phyloP scores from a whole-genome alignment of 371 early-diverging fungal species.

The Mycotypha africana region DNA sequence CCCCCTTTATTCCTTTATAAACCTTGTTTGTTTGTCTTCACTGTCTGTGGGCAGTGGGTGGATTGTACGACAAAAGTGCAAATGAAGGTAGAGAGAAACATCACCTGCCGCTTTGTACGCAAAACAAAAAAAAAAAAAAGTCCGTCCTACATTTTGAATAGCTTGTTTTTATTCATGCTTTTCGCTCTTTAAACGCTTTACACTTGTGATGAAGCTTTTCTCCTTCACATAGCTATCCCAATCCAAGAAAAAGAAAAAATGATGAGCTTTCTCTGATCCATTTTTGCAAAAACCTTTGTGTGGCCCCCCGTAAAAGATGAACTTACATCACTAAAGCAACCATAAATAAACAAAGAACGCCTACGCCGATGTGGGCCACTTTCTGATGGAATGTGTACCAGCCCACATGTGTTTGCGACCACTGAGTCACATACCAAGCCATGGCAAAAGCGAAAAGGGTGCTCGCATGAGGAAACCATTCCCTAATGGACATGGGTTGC shows the following conservation, averaged over 20 bases:
- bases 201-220: constrained; percentile 16
- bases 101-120: too few relatives aligned
- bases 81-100: too few relatives aligned
- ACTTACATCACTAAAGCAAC: constrained; percentile 39
- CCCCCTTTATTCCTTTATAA: too few relatives aligned
- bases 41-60: too few relatives aligned
- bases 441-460: constrained; percentile 40
- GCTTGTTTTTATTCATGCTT: constrained; percentile 7
- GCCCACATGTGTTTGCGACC: constrained; percentile 51
- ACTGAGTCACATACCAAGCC: constrained; percentile 54
- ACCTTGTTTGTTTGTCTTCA: too few relatives aligned
- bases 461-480: constrained; percentile 41
- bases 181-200: constrained; percentile 13
- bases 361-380: constrained; percentile 51
- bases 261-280: not conserved
- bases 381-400: constrained; percentile 53
- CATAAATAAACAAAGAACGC: constrained; percentile 39
- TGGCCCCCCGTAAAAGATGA: too few relatives aligned
- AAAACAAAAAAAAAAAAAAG: too few relatives aligned
- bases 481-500: constrained; percentile 7
- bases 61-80: too few relatives aligned
- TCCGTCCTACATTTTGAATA: too few relatives aligned
- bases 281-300: too few relatives aligned
- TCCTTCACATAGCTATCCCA: constrained; percentile 32
- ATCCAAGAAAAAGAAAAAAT: not conserved